Evolutionary conservation across 495 filamentous ascomycete species (phyloP), one percentile per base, ranked within the genome.

Genomic region (Neurospora tetrasperma): DNA sequence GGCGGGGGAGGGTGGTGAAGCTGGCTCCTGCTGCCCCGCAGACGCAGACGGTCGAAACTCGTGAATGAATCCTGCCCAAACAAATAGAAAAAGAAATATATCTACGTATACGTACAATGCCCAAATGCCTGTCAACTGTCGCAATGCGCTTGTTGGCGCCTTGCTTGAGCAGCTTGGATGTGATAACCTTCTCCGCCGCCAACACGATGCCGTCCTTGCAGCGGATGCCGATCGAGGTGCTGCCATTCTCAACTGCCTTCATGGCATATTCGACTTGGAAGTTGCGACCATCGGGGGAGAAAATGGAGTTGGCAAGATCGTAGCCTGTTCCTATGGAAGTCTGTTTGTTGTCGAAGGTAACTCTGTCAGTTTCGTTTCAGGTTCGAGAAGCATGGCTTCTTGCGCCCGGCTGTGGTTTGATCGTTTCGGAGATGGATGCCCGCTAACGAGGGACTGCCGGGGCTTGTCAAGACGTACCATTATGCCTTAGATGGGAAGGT

Each of bases 251-350:
- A 70, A 99, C 96, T 74, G 96, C 96, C 86, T 99, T 99, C 72
- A 96, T 90, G 73, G 96, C 96, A 84, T 99, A 99, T 87, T 99
- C 96, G 81, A 98, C 96, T 84, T 99, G 96, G 82, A 99, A 99
- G 84, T 99, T 99, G 76, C 96, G 91, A 82, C 96, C 96, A 86
- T 99, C 96, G 72, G 96, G 96, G 43, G 94, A 98, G 87, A 98
- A 99, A 84, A 98, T 94, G 78, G 96, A 98, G 88, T 99, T 99
- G 78, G 93, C 92, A 80, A 99, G 92, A 89, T 99, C 96, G 85
- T 99, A 99, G 79, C 96, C 96, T 78, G 96, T 99, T 80, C 96
- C 96, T 90, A 99, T 99, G 78, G 96, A 99, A 79, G 96, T 99
- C 96, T 98, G 73, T 68, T 70, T 70, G 54, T 59, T 38, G 41